A percentile compares a stretch with the other conserved stretches of the same genome.
Conservation (phyloP, 805 yeast species). For the Wickerhamomyces strasburgensis region DNA sequence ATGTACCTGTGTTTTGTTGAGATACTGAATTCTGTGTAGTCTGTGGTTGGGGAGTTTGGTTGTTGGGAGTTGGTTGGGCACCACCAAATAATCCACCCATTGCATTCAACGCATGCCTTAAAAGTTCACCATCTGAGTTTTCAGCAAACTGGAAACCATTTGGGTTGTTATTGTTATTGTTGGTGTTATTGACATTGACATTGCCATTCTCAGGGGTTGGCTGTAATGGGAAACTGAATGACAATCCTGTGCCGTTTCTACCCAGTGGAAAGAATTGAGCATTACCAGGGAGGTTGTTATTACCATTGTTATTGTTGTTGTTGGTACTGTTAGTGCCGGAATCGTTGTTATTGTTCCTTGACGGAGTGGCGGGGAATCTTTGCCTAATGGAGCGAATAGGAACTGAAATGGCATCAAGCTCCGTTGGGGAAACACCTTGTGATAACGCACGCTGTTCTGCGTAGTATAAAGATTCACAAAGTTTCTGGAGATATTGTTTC, state of each 20-base stretch:
- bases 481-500: constrained; percentile 13
- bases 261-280: too few species aligned
- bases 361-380: too few species aligned
- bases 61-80: too few species aligned
- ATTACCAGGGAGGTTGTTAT: constrained; percentile 1
- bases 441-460: constrained; percentile 17
- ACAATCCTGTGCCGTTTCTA: too few species aligned
- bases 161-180: constrained; percentile 3
- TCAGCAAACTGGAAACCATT: too few species aligned
- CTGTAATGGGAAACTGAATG: too few species aligned
- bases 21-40: not conserved
- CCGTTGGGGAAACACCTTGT: constrained; percentile 11
- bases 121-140: not conserved
- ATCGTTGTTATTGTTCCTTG: constrained; percentile 1
- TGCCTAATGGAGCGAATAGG: constrained; percentile 8
- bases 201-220: too few species aligned
- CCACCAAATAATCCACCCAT: not conserved
- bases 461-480: constrained; percentile 11
- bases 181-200: constrained; percentile 2
- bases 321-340: not conserved
- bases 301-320: not conserved
- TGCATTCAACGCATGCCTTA: not conserved
- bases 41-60: too few species aligned
- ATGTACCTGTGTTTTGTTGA: not conserved
- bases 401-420: constrained; percentile 2